These are phyloP conservation scores for Ceratocystis cubensis DNA, from an alignment of 2,329 filamentous ascomycete genomes.

Conservation along the genomic window DNA sequence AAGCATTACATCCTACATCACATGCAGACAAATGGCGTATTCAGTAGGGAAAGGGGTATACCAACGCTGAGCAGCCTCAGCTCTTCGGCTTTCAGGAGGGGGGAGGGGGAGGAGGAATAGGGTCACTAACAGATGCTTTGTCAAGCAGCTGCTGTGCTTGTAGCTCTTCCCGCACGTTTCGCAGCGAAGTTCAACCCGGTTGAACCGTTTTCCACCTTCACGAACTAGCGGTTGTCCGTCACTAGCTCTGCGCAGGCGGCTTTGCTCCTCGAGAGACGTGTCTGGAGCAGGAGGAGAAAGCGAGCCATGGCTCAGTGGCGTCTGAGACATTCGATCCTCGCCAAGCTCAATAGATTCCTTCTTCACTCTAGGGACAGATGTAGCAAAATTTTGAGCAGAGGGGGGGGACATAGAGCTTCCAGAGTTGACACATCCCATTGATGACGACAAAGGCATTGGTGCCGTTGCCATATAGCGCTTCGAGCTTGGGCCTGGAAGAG, in stretches of 20 bases:
- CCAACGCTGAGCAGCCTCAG: not conserved
- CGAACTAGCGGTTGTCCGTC: slow-evolving; percentile 76
- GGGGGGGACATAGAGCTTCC: slow-evolving; percentile 38
- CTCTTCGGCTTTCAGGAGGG: not conserved
- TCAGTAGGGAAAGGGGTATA: not conserved
- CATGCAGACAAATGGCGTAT: not conserved
- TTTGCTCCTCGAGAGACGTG: slow-evolving; percentile 34
- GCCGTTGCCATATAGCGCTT: slow-evolving; percentile 14
- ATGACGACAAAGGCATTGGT: slow-evolving; percentile 5
- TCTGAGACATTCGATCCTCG: slow-evolving; percentile 52
- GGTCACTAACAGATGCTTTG: slow-evolving; percentile 97
- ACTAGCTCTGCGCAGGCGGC: slow-evolving; percentile 53
- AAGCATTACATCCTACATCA: not conserved
- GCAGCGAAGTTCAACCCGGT: slow-evolving; percentile 78
- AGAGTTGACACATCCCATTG: slow-evolving; percentile 6
- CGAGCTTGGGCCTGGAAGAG: slow-evolving; percentile 28
- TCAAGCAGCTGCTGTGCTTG: slow-evolving; percentile 99
- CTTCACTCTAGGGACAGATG: slow-evolving; percentile 38
- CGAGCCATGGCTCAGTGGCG: slow-evolving; percentile 41
- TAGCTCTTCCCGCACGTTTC: slow-evolving; percentile 98
- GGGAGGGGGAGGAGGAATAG: slow-evolving; percentile 33
- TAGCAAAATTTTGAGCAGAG: slow-evolving; percentile 55
- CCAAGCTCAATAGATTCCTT: slow-evolving; percentile 38
- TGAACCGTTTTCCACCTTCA: slow-evolving; percentile 69
- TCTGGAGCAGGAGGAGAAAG: not conserved